Conservation (phyloP, 2,329 filamentous ascomycete species). For the Seiridium unicorne region DNA sequence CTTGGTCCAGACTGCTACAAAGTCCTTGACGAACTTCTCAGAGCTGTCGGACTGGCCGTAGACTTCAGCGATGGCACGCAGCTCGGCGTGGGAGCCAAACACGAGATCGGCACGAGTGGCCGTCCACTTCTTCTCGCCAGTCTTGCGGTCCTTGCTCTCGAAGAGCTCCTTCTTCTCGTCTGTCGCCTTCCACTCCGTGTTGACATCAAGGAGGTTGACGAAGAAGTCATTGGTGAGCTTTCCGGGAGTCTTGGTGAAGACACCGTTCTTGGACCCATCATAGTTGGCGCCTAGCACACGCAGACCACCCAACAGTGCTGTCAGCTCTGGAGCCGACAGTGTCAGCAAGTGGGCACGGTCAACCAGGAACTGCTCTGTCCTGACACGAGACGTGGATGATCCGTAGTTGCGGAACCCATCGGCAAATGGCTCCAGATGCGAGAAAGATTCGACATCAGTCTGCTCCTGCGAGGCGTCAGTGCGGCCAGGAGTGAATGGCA, state of each 20-base stretch:
- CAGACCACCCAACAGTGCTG: conserved; percentile 70
- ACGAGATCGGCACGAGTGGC: conserved; percentile 68
- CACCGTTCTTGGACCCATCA: conserved; percentile 64
- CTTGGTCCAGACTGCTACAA: conserved; percentile 71
- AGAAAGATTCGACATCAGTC: conserved; percentile 65
- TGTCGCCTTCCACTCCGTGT: conserved; percentile 61
- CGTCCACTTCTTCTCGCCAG: conserved; percentile 65
- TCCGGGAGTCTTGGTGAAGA: conserved; percentile 68
- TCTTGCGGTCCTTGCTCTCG: conserved; percentile 64
- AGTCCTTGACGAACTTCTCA: conserved; percentile 69
- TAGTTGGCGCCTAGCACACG: conserved; percentile 70
- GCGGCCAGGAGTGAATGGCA: conserved; percentile 73
- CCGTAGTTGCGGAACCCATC: conserved; percentile 83
- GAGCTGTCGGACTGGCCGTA: conserved; percentile 61
- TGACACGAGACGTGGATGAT: conserved; percentile 56
- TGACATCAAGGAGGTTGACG: conserved; percentile 70
- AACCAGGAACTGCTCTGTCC: conserved; percentile 67
- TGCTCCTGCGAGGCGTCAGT: conserved; percentile 70
- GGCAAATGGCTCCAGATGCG: conserved; percentile 64
- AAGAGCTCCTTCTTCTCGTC: conserved; percentile 54
- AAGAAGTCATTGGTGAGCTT: conserved; percentile 79
- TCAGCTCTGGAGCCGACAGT: conserved; percentile 68
- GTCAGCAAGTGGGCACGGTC: conserved; percentile 71
- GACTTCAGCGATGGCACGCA: conserved; percentile 69
- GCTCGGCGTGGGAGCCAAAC: conserved; percentile 72